These are phyloP conservation scores for Pythium apleroticum DNA, from an alignment of 352 stramenopile species.

Conservation along the genomic window DNA sequence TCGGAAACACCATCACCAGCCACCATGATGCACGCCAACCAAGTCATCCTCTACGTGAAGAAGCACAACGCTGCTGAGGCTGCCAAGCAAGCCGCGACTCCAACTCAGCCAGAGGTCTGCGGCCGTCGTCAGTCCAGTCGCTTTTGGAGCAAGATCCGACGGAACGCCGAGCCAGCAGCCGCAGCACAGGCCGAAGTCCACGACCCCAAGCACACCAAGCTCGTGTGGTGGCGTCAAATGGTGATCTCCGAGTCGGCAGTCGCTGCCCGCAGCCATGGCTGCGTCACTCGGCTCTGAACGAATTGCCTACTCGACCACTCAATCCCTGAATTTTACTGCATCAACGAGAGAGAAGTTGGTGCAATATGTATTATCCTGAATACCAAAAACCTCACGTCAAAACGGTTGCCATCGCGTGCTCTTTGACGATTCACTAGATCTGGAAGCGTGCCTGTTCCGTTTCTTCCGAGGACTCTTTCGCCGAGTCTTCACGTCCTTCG, in stretches of 20 bases:
- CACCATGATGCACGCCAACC: slow-evolving; percentile 2
- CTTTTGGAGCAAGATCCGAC: slow-evolving; percentile 4
- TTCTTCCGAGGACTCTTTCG: neutral
- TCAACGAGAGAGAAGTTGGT: neutral
- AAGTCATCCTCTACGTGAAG: slow-evolving; percentile 3
- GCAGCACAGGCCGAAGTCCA: neutral
- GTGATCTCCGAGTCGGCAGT: slow-evolving; percentile 9
- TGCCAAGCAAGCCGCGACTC: neutral
- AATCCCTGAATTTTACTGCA: neutral
- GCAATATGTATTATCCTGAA: neutral
- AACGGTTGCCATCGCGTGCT: neutral
- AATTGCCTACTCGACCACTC: neutral
- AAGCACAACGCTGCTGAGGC: slow-evolving; percentile 3
- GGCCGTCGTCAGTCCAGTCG: neutral
- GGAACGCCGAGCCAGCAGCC: neutral
- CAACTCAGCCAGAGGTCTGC: neutral
- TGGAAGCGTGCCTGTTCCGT: neutral
- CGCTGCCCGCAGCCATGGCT: neutral
- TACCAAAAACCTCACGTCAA: neutral
- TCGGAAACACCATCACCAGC: neutral
- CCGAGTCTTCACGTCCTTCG: neutral
- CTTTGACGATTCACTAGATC: neutral
- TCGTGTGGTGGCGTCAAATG: slow-evolving; percentile 14
- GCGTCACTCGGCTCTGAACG: neutral
- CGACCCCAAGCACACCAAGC: slow-evolving; percentile 2